Base-by-base conservation (phyloP, 2,329 filamentous ascomycete species). In the Stemphylium beticola region DNA sequence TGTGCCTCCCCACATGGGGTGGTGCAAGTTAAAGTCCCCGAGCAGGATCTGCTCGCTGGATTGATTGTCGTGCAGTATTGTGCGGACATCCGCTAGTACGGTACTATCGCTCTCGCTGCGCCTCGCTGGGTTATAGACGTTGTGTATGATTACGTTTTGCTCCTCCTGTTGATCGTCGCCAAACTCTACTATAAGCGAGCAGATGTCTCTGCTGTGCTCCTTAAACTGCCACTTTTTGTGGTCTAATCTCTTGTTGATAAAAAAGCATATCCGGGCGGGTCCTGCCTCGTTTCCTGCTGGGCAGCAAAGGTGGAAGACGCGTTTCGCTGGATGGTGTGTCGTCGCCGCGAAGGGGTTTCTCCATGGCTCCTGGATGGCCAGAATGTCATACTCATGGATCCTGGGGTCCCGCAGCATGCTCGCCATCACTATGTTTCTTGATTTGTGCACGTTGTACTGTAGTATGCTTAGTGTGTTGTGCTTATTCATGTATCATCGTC, bases 171-270 rank as follows among this genome's bases (percentile, higher is more conserved):
- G 12, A 15, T 51, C 49, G 26, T 41, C 40, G 24, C 5, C 20
- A 31, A 20, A 15, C 18, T 58, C 51, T 15, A 58, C 17, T 12
- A 47, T 52, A 12, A 64, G 20, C n/a, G 53, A 57, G 39, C 58
- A 61, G 14, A 68, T 41, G 34, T 68, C 60, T 34, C 55, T 46
- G 5, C 49, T 62, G 15, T 53, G 36, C 29, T 62, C 47, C 24
- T 57, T 45, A 29, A 65, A 55, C 36, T 46, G 39, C 62, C 52
- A 64, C 15, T 22, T 41, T 12, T n/a, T 53, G 10, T 59, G 48
- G 39, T 64, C 60, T 38, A 66, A 45, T 24, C 41, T 53, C 47
- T 65, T 69, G 34, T 66, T 68, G 10, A 71, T 45, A 41, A 66
- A 69, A 44, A 67, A 65, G 48, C 56, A 71, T n/a, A 65, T 58